Evolutionary conservation across 177 flowering plant species (phyloP).

Genomic region (Vitis hybrid): DNA sequence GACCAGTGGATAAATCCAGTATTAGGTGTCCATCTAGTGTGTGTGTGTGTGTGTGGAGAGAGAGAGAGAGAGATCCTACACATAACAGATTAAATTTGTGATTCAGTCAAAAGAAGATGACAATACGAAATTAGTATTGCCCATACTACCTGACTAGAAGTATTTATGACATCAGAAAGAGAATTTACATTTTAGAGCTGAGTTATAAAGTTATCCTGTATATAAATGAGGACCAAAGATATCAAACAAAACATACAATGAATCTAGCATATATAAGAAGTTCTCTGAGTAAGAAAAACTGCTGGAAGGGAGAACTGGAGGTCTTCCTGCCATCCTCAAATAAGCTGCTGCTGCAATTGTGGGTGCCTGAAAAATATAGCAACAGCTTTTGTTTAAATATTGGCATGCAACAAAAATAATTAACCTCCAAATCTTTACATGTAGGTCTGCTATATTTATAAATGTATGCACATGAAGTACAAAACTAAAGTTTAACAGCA

Average conservation of each 20-base stretch:
- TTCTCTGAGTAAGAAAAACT: slow-evolving; percentile 95
- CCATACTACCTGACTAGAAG: too few species aligned
- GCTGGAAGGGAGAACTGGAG: slow-evolving; percentile 96
- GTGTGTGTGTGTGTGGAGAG: neutral
- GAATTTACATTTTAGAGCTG: neutral
- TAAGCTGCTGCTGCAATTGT: slow-evolving; percentile 99
- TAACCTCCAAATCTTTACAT: neutral
- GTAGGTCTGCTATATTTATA: neutral
- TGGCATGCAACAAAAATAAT: neutral
- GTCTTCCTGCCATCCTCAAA: slow-evolving; percentile 97
- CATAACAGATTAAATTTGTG: too few species aligned
- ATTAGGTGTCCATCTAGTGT: neutral
- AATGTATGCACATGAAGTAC: neutral
- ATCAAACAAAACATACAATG: slow-evolving; percentile 63
- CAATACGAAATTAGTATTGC: neutral
- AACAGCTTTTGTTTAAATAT: neutral
- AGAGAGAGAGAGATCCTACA: too few species aligned
- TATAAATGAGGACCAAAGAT: neutral
- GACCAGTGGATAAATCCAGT: neutral
- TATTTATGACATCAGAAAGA: neutral
- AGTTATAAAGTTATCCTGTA: neutral
- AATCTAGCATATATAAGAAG: slow-evolving; percentile 97
- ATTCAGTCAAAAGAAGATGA: too few species aligned
- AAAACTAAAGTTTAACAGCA: neutral
- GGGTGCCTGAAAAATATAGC: slow-evolving; percentile 64